Base-by-base conservation (phyloP, 495 filamentous ascomycete genomes). In the Penicillium diatomitis region DNA sequence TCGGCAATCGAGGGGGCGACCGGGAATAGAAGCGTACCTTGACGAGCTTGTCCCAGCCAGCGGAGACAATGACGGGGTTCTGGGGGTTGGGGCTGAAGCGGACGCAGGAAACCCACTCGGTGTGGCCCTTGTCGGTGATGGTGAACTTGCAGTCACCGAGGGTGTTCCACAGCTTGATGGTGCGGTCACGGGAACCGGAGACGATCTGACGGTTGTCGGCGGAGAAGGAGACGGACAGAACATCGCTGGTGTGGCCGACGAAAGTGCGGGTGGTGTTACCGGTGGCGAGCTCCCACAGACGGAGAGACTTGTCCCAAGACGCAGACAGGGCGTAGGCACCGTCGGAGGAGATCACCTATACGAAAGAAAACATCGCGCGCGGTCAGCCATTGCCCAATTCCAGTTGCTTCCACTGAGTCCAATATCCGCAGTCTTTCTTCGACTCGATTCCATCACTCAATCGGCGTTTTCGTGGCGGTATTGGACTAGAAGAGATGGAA, bases 191-290 rank as follows among this genome's bases (percentile, higher is more conserved):
- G 40, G 92, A 97, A 51, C 90, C 92, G 54, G 92, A 97, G 65
- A 99, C 92, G 76, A 99, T 99, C 82, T 99, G 92, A 68, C 92
- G 88, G 85, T 99, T 99, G 80, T 99, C 92, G 82, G 92, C 92
- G 66, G 92, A 99, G 87, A 99, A 99, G 61, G 90, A 96, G 68
- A 99, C 92, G 72, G 92, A 97, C 67, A 99, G 91, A 61, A 99
- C 90, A 61, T 99, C 92, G 80, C 92, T 94, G 78, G 83, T 96
- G 84, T 99, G 92, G 72, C 92, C 92, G 70, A 96, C 90, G 73
- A 99, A 99, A 57, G 89, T 86, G 66, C 94, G 85, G 68, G 92
- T 99, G 69, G 92, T 97, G 67, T 82, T 84, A 67, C 92, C 92
- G 59, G 86, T 94, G 55, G 90, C 84, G 50, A 99, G 88, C 80